These are phyloP conservation scores for Pugionium cornutum DNA, from an alignment of 345 rosid species.

Conservation along the genomic window DNA sequence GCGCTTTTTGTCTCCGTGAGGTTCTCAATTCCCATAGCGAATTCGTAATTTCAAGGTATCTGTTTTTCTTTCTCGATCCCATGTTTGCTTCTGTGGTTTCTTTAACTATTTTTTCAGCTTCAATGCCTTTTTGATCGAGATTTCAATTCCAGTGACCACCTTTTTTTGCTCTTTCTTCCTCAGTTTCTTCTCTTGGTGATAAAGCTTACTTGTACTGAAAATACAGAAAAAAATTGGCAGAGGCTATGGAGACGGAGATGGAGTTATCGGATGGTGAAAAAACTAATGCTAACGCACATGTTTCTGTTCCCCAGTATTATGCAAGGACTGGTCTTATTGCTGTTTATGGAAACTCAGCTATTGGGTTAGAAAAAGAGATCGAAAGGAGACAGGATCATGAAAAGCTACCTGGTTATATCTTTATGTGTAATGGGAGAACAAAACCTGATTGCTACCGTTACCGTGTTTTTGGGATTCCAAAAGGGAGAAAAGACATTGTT, in stretches of 20 bases:
- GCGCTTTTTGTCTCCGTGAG: neutral
- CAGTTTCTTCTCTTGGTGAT: neutral
- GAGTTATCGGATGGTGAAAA: slow-evolving; percentile 37
- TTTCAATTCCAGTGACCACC: no score
- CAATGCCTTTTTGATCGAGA: no score
- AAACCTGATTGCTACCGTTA: slow-evolving; percentile 50
- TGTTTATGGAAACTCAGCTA: slow-evolving; percentile 22
- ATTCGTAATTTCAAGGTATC: neutral
- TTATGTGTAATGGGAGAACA: slow-evolving; percentile 53
- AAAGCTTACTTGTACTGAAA: slow-evolving; percentile 8
- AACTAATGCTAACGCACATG: slow-evolving; percentile 16
- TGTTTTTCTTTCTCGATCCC: slow-evolving; percentile 6
- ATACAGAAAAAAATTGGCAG: slow-evolving; percentile 16
- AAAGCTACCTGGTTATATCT: slow-evolving; percentile 51
- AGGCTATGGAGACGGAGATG: slow-evolving; percentile 41
- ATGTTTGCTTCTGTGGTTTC: slow-evolving; percentile 10
- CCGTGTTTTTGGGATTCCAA: slow-evolving; percentile 50
- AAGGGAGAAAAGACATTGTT: slow-evolving; percentile 31
- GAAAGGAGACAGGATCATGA: slow-evolving; percentile 27
- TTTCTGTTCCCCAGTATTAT: slow-evolving; percentile 12
- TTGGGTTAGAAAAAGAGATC: slow-evolving; percentile 20
- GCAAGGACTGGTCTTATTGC: neutral
- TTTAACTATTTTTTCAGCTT: no score
- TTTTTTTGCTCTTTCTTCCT: neutral
- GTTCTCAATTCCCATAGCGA: neutral